Evolutionary conservation across 495 filamentous ascomycete species (phyloP).

Genomic region (Choiromyces venosus): DNA sequence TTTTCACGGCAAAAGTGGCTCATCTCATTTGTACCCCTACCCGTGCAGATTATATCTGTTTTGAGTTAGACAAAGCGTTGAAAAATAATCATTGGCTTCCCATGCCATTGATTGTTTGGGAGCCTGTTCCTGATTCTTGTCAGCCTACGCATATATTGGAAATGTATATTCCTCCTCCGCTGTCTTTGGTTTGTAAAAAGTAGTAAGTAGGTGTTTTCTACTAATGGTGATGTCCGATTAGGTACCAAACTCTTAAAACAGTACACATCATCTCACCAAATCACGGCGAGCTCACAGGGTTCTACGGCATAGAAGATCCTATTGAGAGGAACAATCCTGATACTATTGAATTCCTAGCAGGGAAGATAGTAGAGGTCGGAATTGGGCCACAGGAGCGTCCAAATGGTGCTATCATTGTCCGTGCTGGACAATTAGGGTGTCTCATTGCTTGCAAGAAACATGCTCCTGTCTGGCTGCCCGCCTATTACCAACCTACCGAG

Average conservation of each 20-base stretch:
- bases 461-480: slow-evolving; percentile 52
- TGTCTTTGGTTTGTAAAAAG: neutral
- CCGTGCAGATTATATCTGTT: slow-evolving; percentile 47
- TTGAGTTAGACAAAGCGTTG: slow-evolving; percentile 36
- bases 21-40: slow-evolving; percentile 80
- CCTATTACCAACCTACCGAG: slow-evolving; percentile 47
- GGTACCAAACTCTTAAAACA: slow-evolving; percentile 40
- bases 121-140: slow-evolving; percentile 87
- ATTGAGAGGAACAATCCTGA: slow-evolving; percentile 47
- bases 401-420: slow-evolving; percentile 54
- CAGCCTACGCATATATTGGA: slow-evolving; percentile 50
- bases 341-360: slow-evolving; percentile 43
- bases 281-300: slow-evolving; percentile 71
- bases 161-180: slow-evolving; percentile 55
- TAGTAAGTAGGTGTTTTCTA: neutral
- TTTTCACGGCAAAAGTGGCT: slow-evolving; percentile 68
- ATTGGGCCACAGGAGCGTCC: slow-evolving; percentile 40
- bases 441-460: slow-evolving; percentile 43
- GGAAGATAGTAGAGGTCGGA: slow-evolving; percentile 51
- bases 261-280: slow-evolving; percentile 89
- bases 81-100: neutral
- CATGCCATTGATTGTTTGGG: slow-evolving; percentile 67
- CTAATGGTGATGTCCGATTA: slow-evolving; percentile 44
- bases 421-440: slow-evolving; percentile 47
- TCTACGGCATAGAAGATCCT: slow-evolving; percentile 58